A percentile compares a stretch with the other conserved stretches of the same genome.
Evolutionary conservation across 2,329 filamentous ascomycete genomes (phyloP).

Genomic region (Pseudogymnoascus sp.): DNA sequence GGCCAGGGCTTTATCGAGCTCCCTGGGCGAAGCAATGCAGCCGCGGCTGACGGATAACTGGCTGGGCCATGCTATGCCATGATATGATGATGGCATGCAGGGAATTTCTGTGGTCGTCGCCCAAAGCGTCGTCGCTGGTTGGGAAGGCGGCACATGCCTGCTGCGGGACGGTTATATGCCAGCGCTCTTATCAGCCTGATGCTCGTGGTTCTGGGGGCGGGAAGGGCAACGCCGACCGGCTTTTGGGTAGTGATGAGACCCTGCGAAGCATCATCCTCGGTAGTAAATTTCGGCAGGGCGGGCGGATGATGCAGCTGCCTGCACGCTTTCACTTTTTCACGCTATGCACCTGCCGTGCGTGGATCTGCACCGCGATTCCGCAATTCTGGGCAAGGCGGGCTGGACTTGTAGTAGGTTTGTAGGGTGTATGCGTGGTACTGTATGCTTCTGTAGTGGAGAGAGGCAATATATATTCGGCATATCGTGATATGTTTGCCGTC

Average conservation of each 20-base stretch:
- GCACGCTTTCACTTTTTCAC: neutral
- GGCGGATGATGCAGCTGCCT: conserved; percentile 1
- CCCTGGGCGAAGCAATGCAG: neutral
- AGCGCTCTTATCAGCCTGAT: neutral
- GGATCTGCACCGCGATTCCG: neutral
- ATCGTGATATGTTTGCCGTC: neutral
- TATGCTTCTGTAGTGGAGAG: neutral
- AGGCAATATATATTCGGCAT: neutral
- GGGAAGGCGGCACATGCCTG: neutral
- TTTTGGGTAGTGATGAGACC: neutral
- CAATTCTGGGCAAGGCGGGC: neutral
- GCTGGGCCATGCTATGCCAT: neutral
- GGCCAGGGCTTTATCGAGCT: neutral
- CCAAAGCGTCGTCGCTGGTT: neutral
- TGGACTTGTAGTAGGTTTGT: neutral
- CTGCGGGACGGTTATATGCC: conserved; percentile 3
- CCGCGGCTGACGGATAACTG: neutral
- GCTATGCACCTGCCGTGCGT: neutral
- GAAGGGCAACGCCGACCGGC: neutral
- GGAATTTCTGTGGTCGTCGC: neutral
- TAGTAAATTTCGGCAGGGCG: neutral
- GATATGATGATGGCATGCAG: neutral
- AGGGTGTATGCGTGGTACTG: too few species aligned
- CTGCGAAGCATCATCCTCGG: neutral
- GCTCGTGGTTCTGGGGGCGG: conserved; percentile 1